Evolutionary conservation across 805 yeast genomes (phyloP).

Genomic region (Yamadazyma nakazawae): DNA sequence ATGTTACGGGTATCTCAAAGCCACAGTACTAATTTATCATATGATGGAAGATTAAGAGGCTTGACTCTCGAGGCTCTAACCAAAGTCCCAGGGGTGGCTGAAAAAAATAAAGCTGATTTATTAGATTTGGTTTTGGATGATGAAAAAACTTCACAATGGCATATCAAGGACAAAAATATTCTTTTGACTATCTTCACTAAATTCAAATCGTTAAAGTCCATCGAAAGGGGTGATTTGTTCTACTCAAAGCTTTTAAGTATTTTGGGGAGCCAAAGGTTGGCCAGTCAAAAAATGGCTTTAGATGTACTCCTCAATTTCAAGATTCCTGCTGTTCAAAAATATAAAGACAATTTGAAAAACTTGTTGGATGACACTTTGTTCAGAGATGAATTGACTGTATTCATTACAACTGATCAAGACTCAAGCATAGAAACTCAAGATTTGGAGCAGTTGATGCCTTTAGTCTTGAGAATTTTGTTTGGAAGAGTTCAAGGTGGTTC

Average conservation of each 20-base stretch:
- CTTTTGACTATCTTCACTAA: constrained; percentile 60
- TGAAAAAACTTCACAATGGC: constrained; percentile 32
- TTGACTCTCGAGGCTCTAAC: constrained; percentile 57
- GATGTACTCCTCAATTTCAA: constrained; percentile 66
- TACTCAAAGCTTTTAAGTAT: constrained; percentile 50
- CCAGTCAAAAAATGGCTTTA: constrained; percentile 70
- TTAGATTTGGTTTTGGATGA: constrained; percentile 54
- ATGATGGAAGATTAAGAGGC: constrained; percentile 47
- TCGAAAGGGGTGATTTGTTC: constrained; percentile 52
- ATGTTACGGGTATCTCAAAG: constrained; percentile 35
- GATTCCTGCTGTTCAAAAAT: constrained; percentile 55
- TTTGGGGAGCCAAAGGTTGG: constrained; percentile 57
- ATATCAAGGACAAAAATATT: constrained; percentile 51
- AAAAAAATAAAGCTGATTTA: constrained; percentile 52
- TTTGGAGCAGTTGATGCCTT: constrained; percentile 57
- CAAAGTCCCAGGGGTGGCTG: constrained; percentile 66
- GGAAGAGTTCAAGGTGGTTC: constrained; percentile 78
- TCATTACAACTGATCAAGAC: constrained; percentile 49
- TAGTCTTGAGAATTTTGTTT: constrained; percentile 72
- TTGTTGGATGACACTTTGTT: constrained; percentile 79
- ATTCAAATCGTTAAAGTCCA: constrained; percentile 60
- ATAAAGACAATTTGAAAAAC: constrained; percentile 68
- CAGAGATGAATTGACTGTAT: constrained; percentile 75
- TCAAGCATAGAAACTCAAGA: constrained; percentile 63
- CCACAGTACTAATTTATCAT: constrained; percentile 33